Percentiles rank a stretch among this genome's conserved stretches.
phyloP scores from a whole-genome alignment of 176 grass and related monocot genomes.

The Puya raimondii region DNA sequence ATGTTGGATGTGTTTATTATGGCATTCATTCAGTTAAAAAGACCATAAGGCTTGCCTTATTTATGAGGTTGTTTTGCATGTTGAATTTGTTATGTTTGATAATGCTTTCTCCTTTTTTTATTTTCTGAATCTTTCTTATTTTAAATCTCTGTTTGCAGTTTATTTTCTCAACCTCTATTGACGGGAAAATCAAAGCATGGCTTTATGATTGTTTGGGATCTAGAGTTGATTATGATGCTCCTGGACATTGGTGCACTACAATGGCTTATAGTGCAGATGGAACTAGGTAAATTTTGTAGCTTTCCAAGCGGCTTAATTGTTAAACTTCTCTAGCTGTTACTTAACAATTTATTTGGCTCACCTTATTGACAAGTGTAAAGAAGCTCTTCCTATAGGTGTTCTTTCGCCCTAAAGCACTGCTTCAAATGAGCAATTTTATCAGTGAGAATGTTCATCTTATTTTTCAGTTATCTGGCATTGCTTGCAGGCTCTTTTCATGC shows the following conservation, averaged over 20 bases:
- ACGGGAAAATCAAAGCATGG: conserved; percentile 99
- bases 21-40: not conserved
- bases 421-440: no score
- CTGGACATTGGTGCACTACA: conserved; percentile 95
- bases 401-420: not conserved
- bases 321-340: not conserved
- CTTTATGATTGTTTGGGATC: conserved; percentile 95
- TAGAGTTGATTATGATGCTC: conserved; percentile 98
- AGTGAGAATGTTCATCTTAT: no score
- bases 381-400: not conserved
- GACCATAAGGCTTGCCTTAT: not conserved
- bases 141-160: conserved; percentile 43
- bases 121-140: conserved; percentile 16
- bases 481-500: conserved; percentile 78
- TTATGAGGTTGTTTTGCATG: not conserved
- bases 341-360: not conserved
- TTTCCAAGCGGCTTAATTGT: conserved; percentile 1
- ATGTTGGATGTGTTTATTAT: no score
- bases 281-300: conserved; percentile 47
- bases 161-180: conserved; percentile 97
- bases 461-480: not conserved
- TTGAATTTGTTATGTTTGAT: not conserved
- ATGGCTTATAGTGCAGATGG: conserved; percentile 97
- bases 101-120: not conserved
- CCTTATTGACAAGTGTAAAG: no score